Base-by-base conservation (phyloP, 2,329 filamentous ascomycete species). In the Lachnellula suecica region DNA sequence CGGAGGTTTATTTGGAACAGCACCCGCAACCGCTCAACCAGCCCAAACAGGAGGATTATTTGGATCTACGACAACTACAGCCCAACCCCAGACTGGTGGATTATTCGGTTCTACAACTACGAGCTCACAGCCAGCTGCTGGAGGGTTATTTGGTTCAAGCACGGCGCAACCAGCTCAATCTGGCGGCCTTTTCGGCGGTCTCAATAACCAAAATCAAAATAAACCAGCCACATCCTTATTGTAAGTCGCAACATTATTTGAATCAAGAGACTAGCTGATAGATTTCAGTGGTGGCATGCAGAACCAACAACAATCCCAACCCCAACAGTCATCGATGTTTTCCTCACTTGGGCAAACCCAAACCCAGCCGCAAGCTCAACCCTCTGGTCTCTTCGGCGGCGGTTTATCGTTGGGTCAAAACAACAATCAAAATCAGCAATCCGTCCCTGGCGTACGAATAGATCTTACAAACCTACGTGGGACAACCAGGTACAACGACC, bases 401-500 rank as follows among this genome's bases (percentile, higher is more conserved):
- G 60, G 63, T 4, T 44, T 63, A 15, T 57, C 56, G 15, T 74
- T 82, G 68, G 79, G 78, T 51, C 79, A 80, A 60, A 70, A 74
- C 56, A 65, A 59, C 23, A 19, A 43, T 11, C 60, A 66, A 44
- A 73, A 77, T 46, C 78, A 81, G 58, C 79, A 81, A 60, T 77
- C 75, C 13, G 78, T 85, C 15, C 84, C 87, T 0, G 89, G 88
- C 17, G 87, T 91, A 17, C 86, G 88, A 64, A 88, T 96, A 63
- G 89, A 94, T 70, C 72, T 89, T 47, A 82, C 82, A 62, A 89
- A 89, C 66, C 77, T 97, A 54, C 84, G 91, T 47, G 87, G 88
- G 15, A 96, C 92, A 0, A 96, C 91, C 3, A 89, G 94, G 56
- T 97, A 94, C 75, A 90, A 91, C 67, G 93, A 96, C 70, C 85